phyloP scores from a whole-genome alignment of 169 alveolate species.

The Babesia sp. region DNA sequence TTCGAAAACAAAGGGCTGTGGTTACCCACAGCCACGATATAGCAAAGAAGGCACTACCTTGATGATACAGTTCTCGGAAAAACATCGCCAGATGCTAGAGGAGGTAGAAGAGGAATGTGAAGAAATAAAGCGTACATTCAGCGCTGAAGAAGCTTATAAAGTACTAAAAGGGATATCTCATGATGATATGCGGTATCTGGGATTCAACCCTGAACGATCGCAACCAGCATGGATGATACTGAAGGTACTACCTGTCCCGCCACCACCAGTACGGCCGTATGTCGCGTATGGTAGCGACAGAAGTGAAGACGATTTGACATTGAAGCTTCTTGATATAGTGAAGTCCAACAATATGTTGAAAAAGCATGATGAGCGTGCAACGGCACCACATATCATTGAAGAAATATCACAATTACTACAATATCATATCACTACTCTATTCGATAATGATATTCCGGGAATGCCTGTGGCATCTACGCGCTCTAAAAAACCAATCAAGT shows the following conservation, averaged over 20 bases:
- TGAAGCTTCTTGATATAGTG: slow-evolving; percentile 94
- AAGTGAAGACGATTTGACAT: slow-evolving; percentile 97
- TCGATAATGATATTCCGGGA: slow-evolving; percentile 97
- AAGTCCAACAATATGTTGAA: slow-evolving; percentile 88
- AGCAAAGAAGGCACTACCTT: slow-evolving; percentile 87
- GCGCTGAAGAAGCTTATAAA: slow-evolving; percentile 88
- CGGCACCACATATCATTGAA: slow-evolving; percentile 88
- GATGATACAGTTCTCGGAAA: slow-evolving; percentile 79
- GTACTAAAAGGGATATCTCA: slow-evolving; percentile 86
- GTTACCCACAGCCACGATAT: slow-evolving; percentile 88
- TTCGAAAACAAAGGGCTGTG: slow-evolving; percentile 82
- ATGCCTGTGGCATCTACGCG: slow-evolving; percentile 94
- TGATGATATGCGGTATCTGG: slow-evolving; percentile 90
- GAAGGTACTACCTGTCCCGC: slow-evolving; percentile 96
- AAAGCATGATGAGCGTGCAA: slow-evolving; percentile 87
- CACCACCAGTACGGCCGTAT: slow-evolving; percentile 99
- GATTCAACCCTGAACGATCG: slow-evolving; percentile 91
- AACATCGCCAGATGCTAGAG: slow-evolving; percentile 74
- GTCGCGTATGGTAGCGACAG: slow-evolving; percentile 92
- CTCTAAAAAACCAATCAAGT: slow-evolving; percentile 96
- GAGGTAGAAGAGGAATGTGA: slow-evolving; percentile 80
- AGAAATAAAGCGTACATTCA: slow-evolving; percentile 76
- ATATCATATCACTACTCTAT: slow-evolving; percentile 94
- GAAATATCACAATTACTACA: slow-evolving; percentile 91
- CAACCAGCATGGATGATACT: slow-evolving; percentile 96